Evolutionary conservation across 148 eudicot species (phyloP).

Genomic region (Spergularia marina): DNA sequence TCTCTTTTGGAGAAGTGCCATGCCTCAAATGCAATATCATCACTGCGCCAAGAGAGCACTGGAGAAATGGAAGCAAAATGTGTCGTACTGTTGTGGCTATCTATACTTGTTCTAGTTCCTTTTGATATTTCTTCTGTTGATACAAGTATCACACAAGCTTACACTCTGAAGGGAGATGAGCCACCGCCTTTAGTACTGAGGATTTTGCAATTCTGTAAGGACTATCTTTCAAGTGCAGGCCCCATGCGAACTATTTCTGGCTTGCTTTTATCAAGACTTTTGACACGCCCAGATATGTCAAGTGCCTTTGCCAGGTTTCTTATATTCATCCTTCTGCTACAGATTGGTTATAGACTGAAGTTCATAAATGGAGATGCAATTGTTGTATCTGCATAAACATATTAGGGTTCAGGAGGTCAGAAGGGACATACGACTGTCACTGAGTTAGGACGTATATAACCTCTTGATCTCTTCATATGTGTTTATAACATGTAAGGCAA

Average conservation of each 20-base stretch:
- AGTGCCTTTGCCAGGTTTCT: constrained; percentile 76
- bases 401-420: neutral
- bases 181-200: constrained; percentile 76
- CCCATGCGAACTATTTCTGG: constrained; percentile 94
- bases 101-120: constrained; percentile 88
- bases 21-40: constrained; percentile 40
- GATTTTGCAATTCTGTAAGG: constrained; percentile 70
- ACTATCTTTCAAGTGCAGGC: constrained; percentile 87
- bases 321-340: neutral
- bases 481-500: neutral
- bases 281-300: constrained; percentile 93
- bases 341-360: neutral
- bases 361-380: neutral
- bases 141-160: constrained; percentile 59
- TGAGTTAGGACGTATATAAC: neutral
- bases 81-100: constrained; percentile 80
- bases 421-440: neutral
- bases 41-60: constrained; percentile 88
- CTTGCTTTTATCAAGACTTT: constrained; percentile 78
- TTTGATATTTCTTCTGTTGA: constrained; percentile 92
- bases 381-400: constrained; percentile 1
- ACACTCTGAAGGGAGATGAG: constrained; percentile 46
- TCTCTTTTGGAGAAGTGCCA: constrained; percentile 88
- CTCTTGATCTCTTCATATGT: neutral
- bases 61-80: constrained; percentile 99